Evolutionary conservation across 768 basidiomycete species (phyloP), one percentile per base, ranked within the genome.

Genomic region (Termitomyces sp.): DNA sequence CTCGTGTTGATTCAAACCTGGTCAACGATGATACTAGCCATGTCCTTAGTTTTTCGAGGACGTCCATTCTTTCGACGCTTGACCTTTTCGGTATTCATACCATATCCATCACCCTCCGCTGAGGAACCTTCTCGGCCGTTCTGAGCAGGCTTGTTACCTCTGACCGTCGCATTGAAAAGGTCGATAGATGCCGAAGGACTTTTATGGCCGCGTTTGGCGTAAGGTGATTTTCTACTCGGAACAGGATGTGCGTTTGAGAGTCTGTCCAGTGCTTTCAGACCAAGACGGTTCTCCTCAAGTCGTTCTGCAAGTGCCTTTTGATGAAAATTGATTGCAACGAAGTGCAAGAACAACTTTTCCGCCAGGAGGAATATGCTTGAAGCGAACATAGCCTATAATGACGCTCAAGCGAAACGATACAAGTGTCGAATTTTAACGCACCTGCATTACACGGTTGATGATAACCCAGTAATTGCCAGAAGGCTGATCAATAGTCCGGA

Each of bases 241-340:
- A 74, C 61, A 4, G 80, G 78, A 7, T 84, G 81, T 4, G 84
- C 86, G 66, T 86, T 86, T 4, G 89, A 90, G 36, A 91, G 77
- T 29, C 77, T 77, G 67, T 90, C 88, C 22, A 92, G 75, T 2
- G 86, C 87, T 63, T 79, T 83, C 31, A 92, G 73, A 9, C 85
- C 90, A 37, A 87, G 71, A 33, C 79, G 79, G 62, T 91, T 92
- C 69, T 89, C 88, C 8, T 76, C 73, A 16, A 91, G 71, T 37
- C 89, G 84, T 55, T 91, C 89, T 10, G 87, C 83, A 22, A 91
- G 80, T 1, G 89, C 88, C 55, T 81, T 87, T 61, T 83, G 79
- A 67, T 92, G 89, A 67, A 92, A 92, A 62, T 83, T 88, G 72
- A 90, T 90, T 29, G 90, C 89, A 46, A 91, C 83, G 59, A 85